Percentiles rank a stretch among this genome's conserved stretches.
Evolutionary conservation across 441 rosid species (phyloP).

Genomic region (Corymbia citriodora): DNA sequence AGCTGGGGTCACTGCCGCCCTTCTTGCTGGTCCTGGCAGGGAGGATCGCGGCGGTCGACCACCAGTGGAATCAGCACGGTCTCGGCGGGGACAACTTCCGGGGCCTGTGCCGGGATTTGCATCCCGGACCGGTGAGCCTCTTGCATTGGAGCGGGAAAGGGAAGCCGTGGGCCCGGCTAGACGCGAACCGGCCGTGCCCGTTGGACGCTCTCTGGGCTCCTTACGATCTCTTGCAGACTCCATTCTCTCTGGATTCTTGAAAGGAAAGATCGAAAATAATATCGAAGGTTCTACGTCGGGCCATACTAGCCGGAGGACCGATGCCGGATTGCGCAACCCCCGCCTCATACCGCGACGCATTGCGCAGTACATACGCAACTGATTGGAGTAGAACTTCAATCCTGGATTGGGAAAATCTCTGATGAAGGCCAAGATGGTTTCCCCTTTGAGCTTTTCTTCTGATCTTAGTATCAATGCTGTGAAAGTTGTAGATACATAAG

Average conservation of each 20-base stretch:
- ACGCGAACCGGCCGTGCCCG: not conserved
- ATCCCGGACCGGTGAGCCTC: slow-evolving; percentile 4
- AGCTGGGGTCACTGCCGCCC: not conserved
- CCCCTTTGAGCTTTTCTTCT: not conserved
- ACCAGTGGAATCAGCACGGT: not conserved
- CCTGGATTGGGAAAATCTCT: not conserved
- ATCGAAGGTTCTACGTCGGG: not conserved
- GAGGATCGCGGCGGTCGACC: not conserved
- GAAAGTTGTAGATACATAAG: not conserved
- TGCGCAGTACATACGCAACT: not conserved
- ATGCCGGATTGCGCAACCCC: not conserved
- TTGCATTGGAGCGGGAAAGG: slow-evolving; percentile 3
- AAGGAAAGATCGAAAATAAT: not conserved
- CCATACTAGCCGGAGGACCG: not conserved
- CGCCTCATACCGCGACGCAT: not conserved
- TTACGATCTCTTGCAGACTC: not conserved
- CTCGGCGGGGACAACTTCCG: not conserved
- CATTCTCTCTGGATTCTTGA: not conserved
- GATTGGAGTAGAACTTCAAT: not conserved
- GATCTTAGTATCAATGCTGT: not conserved
- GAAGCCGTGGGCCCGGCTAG: slow-evolving; percentile 3
- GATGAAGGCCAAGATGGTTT: not conserved
- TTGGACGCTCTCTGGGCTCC: slow-evolving; percentile 1
- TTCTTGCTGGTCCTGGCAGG: slow-evolving; percentile 1
- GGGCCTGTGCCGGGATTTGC: not conserved